Evolutionary conservation across 1,284 basidiomycete species (phyloP), one percentile per base, ranked within the genome.

Genomic region (Microbotryum lychnidis-dioicae): DNA sequence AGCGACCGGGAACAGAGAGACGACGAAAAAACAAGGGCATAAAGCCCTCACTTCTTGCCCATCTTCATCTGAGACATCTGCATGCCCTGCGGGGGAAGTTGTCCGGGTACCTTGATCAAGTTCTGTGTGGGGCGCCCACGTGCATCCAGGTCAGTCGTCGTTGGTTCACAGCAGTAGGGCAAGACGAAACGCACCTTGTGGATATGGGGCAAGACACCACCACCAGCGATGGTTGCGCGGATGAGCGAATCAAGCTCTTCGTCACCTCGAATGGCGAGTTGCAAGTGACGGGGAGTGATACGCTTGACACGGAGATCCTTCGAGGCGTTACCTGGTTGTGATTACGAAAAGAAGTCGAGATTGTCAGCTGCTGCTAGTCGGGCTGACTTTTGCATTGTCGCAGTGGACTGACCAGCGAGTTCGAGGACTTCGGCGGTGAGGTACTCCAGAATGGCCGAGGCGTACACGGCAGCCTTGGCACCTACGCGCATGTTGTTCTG

Each of bases 231-330:
- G 47, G 80, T 81, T 50, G 80, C 80, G 58, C 78, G 74, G 65
- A 82, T 78, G 59, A 81, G 72, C 46, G 77, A 73, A 72, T 81
- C 87, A 10, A 93, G 83, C 73, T 90, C 93, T 74, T 97, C 92
- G 76, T 97, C 94, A 56, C 93, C 93, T 66, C 93, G 89, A 70
- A 97, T 97, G 42, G 93, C 91, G 31, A 92, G 82, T 75, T 93
- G 90, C 70, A 93, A 76, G 77, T 93, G 91, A 69, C 90, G 87
- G 23, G 93, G 93, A 0, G 91, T 96, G 76, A 97, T 96, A 75
- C 94, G 89, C 78, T 97, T 97, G 50, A 96, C 91, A 58, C 87
- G 84, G 46, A 97, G 82, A 79, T 97, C 93, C 75, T 96, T 96
- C 12, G 92, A 93, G 27, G 93, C 93, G 76, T 97, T 97, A 49